Percentiles rank a stretch among this genome's conserved stretches.
phyloP scores from a whole-genome alignment of 148 eudicot species.

The Nepenthes mirabilis region DNA sequence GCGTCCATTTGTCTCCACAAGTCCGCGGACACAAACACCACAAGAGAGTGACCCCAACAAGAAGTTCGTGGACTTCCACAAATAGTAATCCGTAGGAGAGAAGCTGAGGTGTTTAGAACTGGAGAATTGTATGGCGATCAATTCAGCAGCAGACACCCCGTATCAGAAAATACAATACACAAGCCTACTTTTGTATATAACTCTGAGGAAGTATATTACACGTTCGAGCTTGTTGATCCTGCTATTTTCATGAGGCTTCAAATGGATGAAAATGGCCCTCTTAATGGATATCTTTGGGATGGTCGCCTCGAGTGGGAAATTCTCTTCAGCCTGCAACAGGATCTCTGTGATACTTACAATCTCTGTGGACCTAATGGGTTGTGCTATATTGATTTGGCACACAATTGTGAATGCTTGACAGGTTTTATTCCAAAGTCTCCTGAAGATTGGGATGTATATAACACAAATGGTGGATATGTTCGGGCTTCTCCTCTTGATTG shows the following conservation, averaged over 20 bases:
- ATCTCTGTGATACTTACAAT: slow-evolving; percentile 34
- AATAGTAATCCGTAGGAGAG: too few species aligned
- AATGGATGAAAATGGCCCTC: slow-evolving; percentile 8
- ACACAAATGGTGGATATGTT: slow-evolving; percentile 41
- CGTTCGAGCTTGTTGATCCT: slow-evolving; percentile 17
- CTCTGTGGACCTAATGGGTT: slow-evolving; percentile 49
- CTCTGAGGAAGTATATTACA: slow-evolving; percentile 28
- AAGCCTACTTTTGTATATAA: too few species aligned
- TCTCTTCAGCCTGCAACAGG: slow-evolving; percentile 1
- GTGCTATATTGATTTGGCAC: slow-evolving; percentile 24
- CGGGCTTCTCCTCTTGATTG: slow-evolving; percentile 29
- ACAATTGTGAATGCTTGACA: slow-evolving; percentile 38
- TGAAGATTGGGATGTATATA: slow-evolving; percentile 33
- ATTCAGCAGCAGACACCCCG: too few species aligned
- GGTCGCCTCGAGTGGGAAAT: slow-evolving; percentile 12
- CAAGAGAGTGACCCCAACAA: too few species aligned
- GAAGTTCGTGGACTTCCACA: too few species aligned
- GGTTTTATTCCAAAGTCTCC: slow-evolving; percentile 32
- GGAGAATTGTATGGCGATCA: too few species aligned
- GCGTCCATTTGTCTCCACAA: too few species aligned
- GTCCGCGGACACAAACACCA: too few species aligned
- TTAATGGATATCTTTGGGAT: not conserved
- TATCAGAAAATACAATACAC: too few species aligned
- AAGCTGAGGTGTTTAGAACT: too few species aligned
- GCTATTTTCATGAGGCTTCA: slow-evolving; percentile 6